Base-by-base conservation (phyloP, 768 basidiomycete species). In the Xerocomellus chrysenteron region DNA sequence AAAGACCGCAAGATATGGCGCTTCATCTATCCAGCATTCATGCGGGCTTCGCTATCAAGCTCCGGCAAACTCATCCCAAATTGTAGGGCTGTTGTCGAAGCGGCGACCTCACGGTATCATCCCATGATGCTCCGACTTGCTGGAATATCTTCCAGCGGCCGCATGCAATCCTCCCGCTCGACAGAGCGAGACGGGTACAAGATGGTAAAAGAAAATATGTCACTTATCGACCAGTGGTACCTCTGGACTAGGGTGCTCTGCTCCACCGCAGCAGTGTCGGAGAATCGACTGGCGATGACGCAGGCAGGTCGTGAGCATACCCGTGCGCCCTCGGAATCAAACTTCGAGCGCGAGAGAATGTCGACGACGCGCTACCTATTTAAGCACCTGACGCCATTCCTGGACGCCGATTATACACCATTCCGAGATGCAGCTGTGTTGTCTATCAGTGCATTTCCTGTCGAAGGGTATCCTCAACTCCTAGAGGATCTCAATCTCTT, bases 371-470 rank as follows among this genome's bases (percentile, higher is more conserved):
- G 88, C 26, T 92, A 87, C 26, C 72, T 96, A 24, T 94, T 96
- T 73, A 81, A 88, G 61, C 90, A 91, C 62, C 76, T 95, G 52
- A 89, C 91, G 0, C 90, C 92, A 7, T 92, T 94, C 68, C 78
- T 98, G 52, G 90, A 92, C 59, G 90, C 90, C 7, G 94, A 96
- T 63, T 87, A 90, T 65, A 83, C 83, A 2, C 76, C 82, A 11
- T 94, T 95, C 70, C 85, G 92, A 50, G 90, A 94, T 67, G 85
- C 88, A 0, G 92, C 91, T 13, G 92, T 95, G 11, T 75, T 91
- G 37, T 92, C 93, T 55, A 89, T 98, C 67, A 94, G 94, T 65
- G 86, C 89, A 26, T 90, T 96, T 62, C 90, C 91, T 6, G 78
- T 84, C 12, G 80, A 75, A 60, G 85, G 84, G 1, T 94, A 95